These are phyloP conservation scores for Komagataella pseudopastoris DNA, from an alignment of 805 yeast genomes.

Conservation along the genomic window DNA sequence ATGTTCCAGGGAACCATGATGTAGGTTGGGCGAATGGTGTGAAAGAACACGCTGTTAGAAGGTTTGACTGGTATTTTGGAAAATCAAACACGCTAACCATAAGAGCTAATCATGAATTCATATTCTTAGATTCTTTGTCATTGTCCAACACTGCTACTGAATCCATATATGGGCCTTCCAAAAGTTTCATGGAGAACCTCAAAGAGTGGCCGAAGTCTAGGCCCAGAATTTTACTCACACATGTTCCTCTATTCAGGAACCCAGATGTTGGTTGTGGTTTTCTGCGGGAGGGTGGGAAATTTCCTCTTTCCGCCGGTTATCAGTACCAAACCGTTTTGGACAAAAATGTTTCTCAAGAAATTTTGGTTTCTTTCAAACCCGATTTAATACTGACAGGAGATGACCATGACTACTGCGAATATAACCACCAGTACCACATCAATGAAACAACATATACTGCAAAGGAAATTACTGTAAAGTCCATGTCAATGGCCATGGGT, in stretches of 20 bases:
- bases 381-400: conserved; percentile 77
- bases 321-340: conserved; percentile 86
- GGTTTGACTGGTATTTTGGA: conserved; percentile 70
- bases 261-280: conserved; percentile 60
- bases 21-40: conserved; percentile 82
- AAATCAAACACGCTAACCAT: conserved; percentile 47
- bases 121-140: conserved; percentile 72
- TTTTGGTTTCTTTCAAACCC: conserved; percentile 51
- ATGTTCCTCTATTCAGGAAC: conserved; percentile 77
- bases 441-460: background rate
- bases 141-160: conserved; percentile 41
- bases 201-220: conserved; percentile 9
- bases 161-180: conserved; percentile 32
- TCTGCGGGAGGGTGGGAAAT: conserved; percentile 51
- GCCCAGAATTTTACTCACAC: conserved; percentile 69
- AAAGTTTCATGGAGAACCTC: conserved; percentile 33
- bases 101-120: no score
- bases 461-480: conserved; percentile 70
- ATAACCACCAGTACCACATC: conserved; percentile 31
- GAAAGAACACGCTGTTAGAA: conserved; percentile 32
- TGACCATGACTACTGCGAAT: conserved; percentile 91
- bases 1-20: conserved; percentile 87
- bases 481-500: conserved; percentile 89
- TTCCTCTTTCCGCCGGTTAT: conserved; percentile 62
- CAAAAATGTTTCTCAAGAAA: conserved; percentile 36